Percentiles rank a stretch among this genome's conserved stretches.
Evolutionary conservation across 164 flowering plant genomes (phyloP).

Genomic region (Magnolia sinica): DNA sequence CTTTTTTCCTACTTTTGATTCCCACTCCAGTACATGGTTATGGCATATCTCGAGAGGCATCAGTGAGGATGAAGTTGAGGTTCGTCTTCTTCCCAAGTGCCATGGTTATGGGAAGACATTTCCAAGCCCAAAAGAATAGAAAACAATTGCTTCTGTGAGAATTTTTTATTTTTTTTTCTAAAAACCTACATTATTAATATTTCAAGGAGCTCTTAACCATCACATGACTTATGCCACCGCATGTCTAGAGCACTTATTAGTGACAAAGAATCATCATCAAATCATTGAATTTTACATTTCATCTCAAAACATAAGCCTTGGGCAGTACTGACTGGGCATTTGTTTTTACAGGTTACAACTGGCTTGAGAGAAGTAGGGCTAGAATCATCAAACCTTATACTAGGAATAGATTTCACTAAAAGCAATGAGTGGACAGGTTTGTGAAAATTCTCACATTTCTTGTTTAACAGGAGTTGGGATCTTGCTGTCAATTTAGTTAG

Average conservation of each 20-base stretch:
- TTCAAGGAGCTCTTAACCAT: no score
- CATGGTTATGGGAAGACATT: slow-evolving; percentile 98
- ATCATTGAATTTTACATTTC: not conserved
- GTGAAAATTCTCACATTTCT: slow-evolving; percentile 2
- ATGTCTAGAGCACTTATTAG: no score
- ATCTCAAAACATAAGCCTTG: not conserved
- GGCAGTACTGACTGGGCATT: not conserved
- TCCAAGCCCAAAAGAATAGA: slow-evolving; percentile 81
- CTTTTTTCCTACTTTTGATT: not conserved
- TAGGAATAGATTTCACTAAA: slow-evolving; percentile 76
- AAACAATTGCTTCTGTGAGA: slow-evolving; percentile 62
- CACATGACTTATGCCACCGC: no score
- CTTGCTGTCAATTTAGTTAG: not conserved
- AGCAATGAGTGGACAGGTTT: slow-evolving; percentile 87
- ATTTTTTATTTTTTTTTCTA: not conserved
- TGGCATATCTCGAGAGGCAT: slow-evolving; percentile 94
- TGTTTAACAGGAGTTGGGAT: not conserved
- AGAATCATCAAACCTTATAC: slow-evolving; percentile 69
- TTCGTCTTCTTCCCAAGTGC: slow-evolving; percentile 92
- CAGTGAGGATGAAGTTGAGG: slow-evolving; percentile 88
- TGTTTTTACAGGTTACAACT: slow-evolving; percentile 40
- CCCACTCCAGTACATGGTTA: slow-evolving; percentile 70
- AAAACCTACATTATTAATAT: no score
- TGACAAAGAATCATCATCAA: no score
- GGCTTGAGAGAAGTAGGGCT: slow-evolving; percentile 65